phyloP scores from a whole-genome alignment of 1,284 basidiomycete species.

The Boletus smithii region DNA sequence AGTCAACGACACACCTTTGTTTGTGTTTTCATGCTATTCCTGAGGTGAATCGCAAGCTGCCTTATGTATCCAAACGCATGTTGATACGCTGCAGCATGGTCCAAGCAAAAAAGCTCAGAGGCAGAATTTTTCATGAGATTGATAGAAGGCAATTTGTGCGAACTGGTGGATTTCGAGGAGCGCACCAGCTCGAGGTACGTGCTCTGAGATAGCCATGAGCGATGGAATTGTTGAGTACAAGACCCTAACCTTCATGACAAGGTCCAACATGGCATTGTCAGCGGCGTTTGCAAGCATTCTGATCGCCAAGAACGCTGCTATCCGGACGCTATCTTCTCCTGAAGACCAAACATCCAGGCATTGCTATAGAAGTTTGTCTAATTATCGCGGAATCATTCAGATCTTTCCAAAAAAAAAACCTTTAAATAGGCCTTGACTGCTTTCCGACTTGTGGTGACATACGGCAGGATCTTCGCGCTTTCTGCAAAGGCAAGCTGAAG shows the following conservation, averaged over 20 bases:
- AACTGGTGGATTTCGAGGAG: slow-evolving; percentile 77
- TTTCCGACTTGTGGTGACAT: slow-evolving; percentile 80
- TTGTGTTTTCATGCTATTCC: slow-evolving; percentile 88
- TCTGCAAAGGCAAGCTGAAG: slow-evolving; percentile 76
- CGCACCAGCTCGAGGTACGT: slow-evolving; percentile 84
- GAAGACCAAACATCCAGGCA: slow-evolving; percentile 83
- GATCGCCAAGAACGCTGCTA: slow-evolving; percentile 87
- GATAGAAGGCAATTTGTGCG: slow-evolving; percentile 89
- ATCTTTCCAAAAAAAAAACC: slow-evolving; percentile 40
- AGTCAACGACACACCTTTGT: slow-evolving; percentile 56
- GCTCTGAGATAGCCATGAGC: slow-evolving; percentile 46
- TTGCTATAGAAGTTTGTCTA: slow-evolving; percentile 44
- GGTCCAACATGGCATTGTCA: slow-evolving; percentile 82
- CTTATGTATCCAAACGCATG: slow-evolving; percentile 97
- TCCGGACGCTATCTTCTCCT: slow-evolving; percentile 78
- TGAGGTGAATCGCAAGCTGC: slow-evolving; percentile 90
- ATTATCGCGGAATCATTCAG: neutral
- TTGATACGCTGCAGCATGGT: slow-evolving; percentile 78
- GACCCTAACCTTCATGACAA: slow-evolving; percentile 74
- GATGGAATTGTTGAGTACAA: slow-evolving; percentile 1
- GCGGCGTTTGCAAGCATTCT: slow-evolving; percentile 76
- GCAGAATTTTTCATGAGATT: slow-evolving; percentile 99
- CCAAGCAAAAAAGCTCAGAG: slow-evolving; percentile 84
- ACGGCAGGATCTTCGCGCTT: slow-evolving; percentile 84
- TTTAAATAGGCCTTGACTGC: slow-evolving; percentile 84